A percentile compares a stretch with the other conserved stretches of the same genome.
phyloP scores from a whole-genome alignment of 225 moss, liverwort and hornwort genomes.

The Neckera pumila region DNA sequence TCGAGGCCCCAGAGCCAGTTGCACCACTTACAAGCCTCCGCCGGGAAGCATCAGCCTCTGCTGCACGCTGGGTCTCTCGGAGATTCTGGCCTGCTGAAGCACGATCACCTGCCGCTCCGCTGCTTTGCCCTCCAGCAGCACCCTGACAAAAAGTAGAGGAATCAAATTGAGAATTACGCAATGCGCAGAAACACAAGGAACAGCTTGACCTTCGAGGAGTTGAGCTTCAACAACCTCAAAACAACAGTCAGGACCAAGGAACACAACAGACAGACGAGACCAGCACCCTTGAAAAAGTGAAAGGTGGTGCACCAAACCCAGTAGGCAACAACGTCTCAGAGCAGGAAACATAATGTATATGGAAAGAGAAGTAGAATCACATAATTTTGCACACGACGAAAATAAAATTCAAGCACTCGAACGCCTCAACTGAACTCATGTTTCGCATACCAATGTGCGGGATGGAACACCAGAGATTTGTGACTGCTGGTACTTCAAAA shows the following conservation, averaged over 20 bases:
- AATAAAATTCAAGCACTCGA: background rate
- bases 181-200: background rate
- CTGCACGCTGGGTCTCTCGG: slow-evolving; percentile 53
- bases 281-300: background rate
- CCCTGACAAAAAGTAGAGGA: background rate
- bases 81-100: slow-evolving; percentile 42
- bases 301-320: background rate
- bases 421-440: too few species aligned
- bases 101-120: slow-evolving; percentile 54
- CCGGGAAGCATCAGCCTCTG: slow-evolving; percentile 57
- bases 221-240: background rate
- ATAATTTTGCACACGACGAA: background rate
- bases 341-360: background rate
- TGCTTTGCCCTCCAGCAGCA: slow-evolving; percentile 43
- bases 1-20: slow-evolving; percentile 44
- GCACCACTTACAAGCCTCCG: slow-evolving; percentile 54
- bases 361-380: background rate
- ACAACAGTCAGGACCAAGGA: background rate
- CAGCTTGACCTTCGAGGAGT: background rate
- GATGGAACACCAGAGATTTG: slow-evolving; percentile 58
- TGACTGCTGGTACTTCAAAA: slow-evolving; percentile 87
- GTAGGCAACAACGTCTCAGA: background rate
- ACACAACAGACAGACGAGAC: background rate
- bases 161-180: background rate
- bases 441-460: slow-evolving; percentile 35